phyloP scores from a whole-genome alignment of 495 filamentous ascomycete genomes.

The Penicillium nucicola region DNA sequence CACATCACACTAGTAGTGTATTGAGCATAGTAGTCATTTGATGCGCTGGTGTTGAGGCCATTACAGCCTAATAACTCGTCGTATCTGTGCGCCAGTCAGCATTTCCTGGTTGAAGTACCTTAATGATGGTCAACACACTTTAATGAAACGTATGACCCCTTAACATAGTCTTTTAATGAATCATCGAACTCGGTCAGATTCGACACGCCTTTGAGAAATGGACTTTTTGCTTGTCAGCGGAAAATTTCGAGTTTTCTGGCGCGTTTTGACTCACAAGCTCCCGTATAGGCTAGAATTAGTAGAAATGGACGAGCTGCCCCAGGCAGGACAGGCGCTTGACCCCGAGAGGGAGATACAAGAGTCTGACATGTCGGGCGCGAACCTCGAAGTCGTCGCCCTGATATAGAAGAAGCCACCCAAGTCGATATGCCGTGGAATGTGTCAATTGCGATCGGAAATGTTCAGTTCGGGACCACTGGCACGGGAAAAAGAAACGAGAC shows the following conservation, averaged over 20 bases:
- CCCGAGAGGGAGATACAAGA: constrained; percentile 74
- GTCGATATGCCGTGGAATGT: constrained; percentile 23
- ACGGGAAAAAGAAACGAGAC: constrained; percentile 1
- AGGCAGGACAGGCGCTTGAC: constrained; percentile 81
- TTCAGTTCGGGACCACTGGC: constrained; percentile 8
- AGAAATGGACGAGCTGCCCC: constrained; percentile 76
- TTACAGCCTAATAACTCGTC: constrained; percentile 71
- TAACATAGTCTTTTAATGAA: constrained; percentile 69
- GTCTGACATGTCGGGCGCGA: constrained; percentile 31
- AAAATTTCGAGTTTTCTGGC: neutral
- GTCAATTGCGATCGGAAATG: constrained; percentile 15
- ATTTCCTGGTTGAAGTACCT: neutral
- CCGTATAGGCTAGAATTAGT: constrained; percentile 61
- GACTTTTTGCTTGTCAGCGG: constrained; percentile 52
- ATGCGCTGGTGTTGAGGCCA: constrained; percentile 72
- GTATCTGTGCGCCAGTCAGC: constrained; percentile 30
- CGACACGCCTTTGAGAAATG: constrained; percentile 82
- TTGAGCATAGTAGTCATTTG: constrained; percentile 84
- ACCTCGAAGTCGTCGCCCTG: constrained; percentile 1
- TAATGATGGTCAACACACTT: constrained; percentile 52
- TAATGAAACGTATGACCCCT: constrained; percentile 64
- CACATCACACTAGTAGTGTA: constrained; percentile 92
- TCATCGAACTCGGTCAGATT: constrained; percentile 74
- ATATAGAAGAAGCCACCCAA: constrained; percentile 1
- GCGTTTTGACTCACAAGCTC: constrained; percentile 65